These are phyloP conservation scores for Entrophospora sp. DNA, from an alignment of 192 early-diverging fungal species.

Conservation along the genomic window DNA sequence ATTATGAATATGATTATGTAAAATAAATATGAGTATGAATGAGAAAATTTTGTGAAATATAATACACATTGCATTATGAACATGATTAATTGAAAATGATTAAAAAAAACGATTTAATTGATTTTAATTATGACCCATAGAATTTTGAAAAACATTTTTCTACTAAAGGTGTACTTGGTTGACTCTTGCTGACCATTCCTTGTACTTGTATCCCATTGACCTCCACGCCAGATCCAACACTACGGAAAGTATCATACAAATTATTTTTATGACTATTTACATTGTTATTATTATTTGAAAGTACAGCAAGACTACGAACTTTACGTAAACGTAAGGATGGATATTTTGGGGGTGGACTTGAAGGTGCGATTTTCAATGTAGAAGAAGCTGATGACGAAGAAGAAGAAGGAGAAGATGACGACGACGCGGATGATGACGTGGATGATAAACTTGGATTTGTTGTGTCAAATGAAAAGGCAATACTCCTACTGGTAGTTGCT, in stretches of 20 bases:
- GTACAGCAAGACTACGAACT: neutral
- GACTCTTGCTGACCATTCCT: slow-evolving; percentile 9
- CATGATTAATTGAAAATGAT: neutral
- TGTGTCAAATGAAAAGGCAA: no score
- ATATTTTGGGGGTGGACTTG: slow-evolving; percentile 13
- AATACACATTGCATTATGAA: neutral
- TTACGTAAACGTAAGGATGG: neutral
- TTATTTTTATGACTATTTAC: no score
- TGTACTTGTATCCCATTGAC: slow-evolving; percentile 11
- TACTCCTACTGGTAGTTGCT: no score
- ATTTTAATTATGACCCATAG: no score
- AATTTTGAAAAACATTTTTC: neutral
- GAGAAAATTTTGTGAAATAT: neutral
- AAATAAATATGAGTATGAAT: neutral
- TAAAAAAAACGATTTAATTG: neutral
- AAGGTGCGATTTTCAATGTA: neutral
- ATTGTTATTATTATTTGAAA: neutral
- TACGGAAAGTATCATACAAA: neutral
- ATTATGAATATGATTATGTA: neutral
- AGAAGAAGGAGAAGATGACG: neutral
- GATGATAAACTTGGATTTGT: neutral
- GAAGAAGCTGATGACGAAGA: neutral
- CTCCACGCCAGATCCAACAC: slow-evolving; percentile 18
- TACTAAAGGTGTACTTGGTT: neutral
- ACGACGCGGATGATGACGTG: neutral